Evolutionary conservation across 2,329 filamentous ascomycete genomes (phyloP).

Genomic region (Colletotrichum paranaense): DNA sequence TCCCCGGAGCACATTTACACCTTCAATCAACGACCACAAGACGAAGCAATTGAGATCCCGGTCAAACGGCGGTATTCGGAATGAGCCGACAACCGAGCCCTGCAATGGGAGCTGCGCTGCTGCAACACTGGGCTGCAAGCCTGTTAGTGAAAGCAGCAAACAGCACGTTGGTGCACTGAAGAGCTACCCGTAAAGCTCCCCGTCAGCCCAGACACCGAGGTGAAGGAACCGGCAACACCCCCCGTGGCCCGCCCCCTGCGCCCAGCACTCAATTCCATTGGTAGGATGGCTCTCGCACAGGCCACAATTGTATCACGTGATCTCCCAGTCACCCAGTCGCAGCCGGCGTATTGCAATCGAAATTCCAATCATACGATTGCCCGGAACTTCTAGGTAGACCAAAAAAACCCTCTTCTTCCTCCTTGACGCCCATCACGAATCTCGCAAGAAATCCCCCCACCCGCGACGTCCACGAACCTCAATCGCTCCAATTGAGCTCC

Average conservation of each 20-base stretch:
- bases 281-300: constrained; percentile 3
- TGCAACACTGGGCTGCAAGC: background rate
- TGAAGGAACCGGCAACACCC: background rate
- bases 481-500: constrained; percentile 46
- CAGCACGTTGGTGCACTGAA: background rate
- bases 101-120: background rate
- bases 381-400: constrained; percentile 34
- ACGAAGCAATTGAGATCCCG: constrained; percentile 3
- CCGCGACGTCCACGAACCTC: constrained; percentile 17
- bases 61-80: constrained; percentile 28
- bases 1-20: background rate
- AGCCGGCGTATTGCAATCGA: constrained; percentile 36
- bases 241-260: background rate
- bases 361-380: constrained; percentile 38
- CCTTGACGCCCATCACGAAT: constrained; percentile 20
- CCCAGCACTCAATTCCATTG: constrained; percentile 17
- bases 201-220: constrained; percentile 25
- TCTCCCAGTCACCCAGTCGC: constrained; percentile 20
- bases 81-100: constrained; percentile 25
- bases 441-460: constrained; percentile 14
- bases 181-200: constrained; percentile 1
- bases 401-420: constrained; percentile 37
- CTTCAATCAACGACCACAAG: background rate
- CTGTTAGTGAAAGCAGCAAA: background rate
- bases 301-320: background rate